Conservation (phyloP, 257 asterid genomes). For the Solanum chiquidenum region DNA sequence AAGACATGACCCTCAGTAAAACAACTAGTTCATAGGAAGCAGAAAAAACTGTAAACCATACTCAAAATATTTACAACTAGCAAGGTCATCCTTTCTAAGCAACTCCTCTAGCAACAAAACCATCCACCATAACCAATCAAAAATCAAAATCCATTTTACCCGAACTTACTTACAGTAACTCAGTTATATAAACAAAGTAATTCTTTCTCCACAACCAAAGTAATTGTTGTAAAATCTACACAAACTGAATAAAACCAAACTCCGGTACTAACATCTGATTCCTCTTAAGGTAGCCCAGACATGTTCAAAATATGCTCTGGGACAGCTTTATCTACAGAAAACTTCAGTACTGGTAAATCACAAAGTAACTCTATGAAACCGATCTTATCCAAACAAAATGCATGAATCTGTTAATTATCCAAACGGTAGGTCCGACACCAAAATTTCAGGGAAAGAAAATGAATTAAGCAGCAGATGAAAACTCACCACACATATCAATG, state of each 20-base stretch:
- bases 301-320: neutral
- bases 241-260: neutral
- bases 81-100: neutral
- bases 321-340: neutral
- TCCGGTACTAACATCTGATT: neutral
- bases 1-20: neutral
- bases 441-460: neutral
- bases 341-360: neutral
- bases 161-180: neutral
- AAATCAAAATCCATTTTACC: neutral
- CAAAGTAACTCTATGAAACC: neutral
- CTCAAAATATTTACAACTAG: neutral
- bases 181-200: neutral
- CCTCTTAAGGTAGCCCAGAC: neutral
- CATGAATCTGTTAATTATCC: neutral
- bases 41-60: neutral
- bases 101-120: neutral
- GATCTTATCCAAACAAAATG: neutral
- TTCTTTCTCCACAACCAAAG: neutral
- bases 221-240: neutral
- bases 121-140: neutral
- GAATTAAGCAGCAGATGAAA: constrained; percentile 1
- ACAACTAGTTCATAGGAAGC: neutral
- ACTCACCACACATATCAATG: constrained; percentile 60
- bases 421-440: neutral